Base-by-base conservation (phyloP, 371 early-diverging fungal genomes). In the Blakeslea trispora region DNA sequence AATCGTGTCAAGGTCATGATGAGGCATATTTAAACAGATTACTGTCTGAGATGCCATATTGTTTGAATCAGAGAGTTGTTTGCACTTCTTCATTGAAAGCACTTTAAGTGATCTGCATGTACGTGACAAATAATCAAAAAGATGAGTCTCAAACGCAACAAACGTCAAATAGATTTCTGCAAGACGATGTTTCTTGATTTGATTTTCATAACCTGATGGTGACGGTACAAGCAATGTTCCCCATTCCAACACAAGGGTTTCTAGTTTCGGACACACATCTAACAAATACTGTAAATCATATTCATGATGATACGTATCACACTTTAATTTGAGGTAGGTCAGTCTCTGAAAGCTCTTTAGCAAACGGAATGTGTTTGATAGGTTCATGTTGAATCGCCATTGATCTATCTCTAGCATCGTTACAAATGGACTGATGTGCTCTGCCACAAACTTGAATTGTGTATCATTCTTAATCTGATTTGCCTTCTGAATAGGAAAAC, bases 351-450 rank as follows among this genome's bases (percentile, higher is more conserved):
- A 50, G 22, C 23, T 39, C 1, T 13, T 21, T 10, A 61, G 14
- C 6, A 4, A 17, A 15, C 39, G 18, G 1, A 61, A 7, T 1
- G 56, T 61, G 8, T 5, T 11, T 3, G 39, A 11, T 31, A 61
- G 24, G 4, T 35, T 50, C 5, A 9, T 21, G 34, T 55, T 18
- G 6, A 61, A 40, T 55, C 61, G 23, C 61, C 61, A 61, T 34
- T 61, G 61, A 14, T 55, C 61, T 23, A 61, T 55, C 24, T 61
- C 61, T 14, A 61, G 17, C 0, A 41, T 31, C 15, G 56, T 61
- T 2, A 55, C 32, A 0, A 61, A 39, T 9, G 23, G 37, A 1
- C 44, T 49, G 3, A 41, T 24, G 22, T 45, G 31, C 1, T 42
- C 10, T 42, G 61, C 58, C 19, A 49, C 39, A n/a, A 54, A 45